Evolutionary conservation across 2,329 filamentous ascomycete species (phyloP).

Genomic region (Aspergillus luchuensis): DNA sequence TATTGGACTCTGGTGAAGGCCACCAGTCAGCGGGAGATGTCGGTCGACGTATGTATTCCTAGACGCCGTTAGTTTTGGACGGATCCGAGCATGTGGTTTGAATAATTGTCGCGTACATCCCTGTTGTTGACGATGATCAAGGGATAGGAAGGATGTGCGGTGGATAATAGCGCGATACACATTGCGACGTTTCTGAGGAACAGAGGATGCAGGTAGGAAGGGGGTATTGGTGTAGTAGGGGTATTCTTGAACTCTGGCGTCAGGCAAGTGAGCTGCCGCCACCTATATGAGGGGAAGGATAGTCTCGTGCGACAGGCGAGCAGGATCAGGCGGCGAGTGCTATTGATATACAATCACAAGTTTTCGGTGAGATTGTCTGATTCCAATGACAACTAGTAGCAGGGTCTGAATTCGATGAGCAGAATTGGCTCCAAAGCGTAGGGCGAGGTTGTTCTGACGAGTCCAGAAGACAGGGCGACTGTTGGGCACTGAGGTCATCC

Average conservation of each 20-base stretch:
- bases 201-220: neutral
- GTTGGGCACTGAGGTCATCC: constrained; percentile 10
- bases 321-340: neutral
- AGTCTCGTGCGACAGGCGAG: neutral
- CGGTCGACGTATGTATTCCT: constrained; percentile 65
- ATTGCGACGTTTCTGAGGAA: constrained; percentile 42
- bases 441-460: neutral
- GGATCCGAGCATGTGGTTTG: neutral
- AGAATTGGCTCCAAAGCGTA: neutral
- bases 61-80: constrained; percentile 9
- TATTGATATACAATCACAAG: neutral
- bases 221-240: neutral
- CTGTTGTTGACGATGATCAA: constrained; percentile 77
- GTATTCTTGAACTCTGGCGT: neutral
- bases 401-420: neutral
- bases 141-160: constrained; percentile 72
- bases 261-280: neutral
- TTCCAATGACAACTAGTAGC: neutral
- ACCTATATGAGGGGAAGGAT: neutral
- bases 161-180: constrained; percentile 75
- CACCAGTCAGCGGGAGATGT: constrained; percentile 63
- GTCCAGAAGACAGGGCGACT: constrained; percentile 1
- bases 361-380: neutral
- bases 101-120: constrained; percentile 54
- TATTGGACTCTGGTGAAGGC: constrained; percentile 56